Evolutionary conservation across 2,329 filamentous ascomycete species (phyloP), one percentile per base, ranked within the genome.

Genomic region (Aspergillus uvarum): DNA sequence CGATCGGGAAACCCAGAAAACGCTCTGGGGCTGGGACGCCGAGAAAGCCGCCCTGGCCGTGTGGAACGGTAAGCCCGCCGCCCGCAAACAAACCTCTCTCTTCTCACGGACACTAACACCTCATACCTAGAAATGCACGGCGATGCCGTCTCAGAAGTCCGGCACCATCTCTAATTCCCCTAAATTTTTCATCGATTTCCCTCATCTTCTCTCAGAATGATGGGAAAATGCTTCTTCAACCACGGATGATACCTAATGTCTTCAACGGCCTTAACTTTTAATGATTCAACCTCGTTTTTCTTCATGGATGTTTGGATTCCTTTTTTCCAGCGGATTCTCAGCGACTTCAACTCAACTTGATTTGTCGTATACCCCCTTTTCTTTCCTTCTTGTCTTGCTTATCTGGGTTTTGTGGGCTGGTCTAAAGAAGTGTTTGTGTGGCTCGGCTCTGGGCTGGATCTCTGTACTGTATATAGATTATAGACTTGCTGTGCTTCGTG

Each of bases 1-100:
- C 6, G 87, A 86, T 68, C 83, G 84, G 12, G 85, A 87, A 61
- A 85, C 87, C 47, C 87, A 89, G 70, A 79, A 82, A 70, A 68
- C 73, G 19, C 51, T 76, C 24, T 76, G 74, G 74, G 72, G 68
- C 1, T 75, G 72, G 71, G 74, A 76, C 65, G 73, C 74, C 2
- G 74, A 76, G 57, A 68, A 70, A 55, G 69, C 61, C 7, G 71
- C 71, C 2, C 54, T 73, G 56, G 65, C 69, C 47, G 64, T 65
- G n/a, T 76, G 72, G 73, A 66, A 64, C 35, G 66, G 70, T 74
- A 58, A 62, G 67, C 38, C 1, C 32, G 2, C 26, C 32, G 12
- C 31, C 31, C 31, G 31, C 7, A 5, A 5, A 5, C 12, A 35
- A 16, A 4, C 22, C 22, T 35, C 14, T 3, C 32, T 14, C 32